Percentiles rank a stretch among this genome's conserved stretches.
Evolutionary conservation across 2,329 filamentous ascomycete species (phyloP).

Genomic region (Microdochium paspali): DNA sequence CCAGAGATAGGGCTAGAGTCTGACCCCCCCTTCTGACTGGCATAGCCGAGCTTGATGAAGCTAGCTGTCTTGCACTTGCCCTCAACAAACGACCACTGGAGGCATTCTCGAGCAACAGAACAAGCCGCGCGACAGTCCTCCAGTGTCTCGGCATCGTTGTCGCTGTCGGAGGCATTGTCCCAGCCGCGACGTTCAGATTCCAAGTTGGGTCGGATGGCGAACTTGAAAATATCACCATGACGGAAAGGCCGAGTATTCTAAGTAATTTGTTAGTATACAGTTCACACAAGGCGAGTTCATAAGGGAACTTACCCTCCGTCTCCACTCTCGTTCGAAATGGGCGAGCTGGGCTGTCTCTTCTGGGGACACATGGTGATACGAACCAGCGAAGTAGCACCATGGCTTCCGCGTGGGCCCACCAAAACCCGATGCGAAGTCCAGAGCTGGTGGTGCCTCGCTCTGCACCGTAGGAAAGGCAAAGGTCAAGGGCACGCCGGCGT

Average conservation of each 20-base stretch:
- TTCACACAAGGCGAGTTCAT: constrained; percentile 1
- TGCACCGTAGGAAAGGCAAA: constrained; percentile 37
- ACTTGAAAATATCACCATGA: constrained; percentile 18
- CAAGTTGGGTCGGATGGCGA: constrained; percentile 15
- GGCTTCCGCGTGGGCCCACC: constrained; percentile 26
- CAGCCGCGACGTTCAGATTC: constrained; percentile 13
- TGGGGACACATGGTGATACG: constrained; percentile 37
- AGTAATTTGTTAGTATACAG: neutral
- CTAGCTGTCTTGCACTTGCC: constrained; percentile 16
- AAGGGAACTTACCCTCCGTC: constrained; percentile 13
- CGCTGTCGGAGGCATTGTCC: constrained; percentile 19
- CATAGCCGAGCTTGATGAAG: constrained; percentile 14
- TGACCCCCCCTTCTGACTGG: neutral
- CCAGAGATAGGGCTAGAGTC: constrained; percentile 14
- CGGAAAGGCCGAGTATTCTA: constrained; percentile 15
- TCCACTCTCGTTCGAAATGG: constrained; percentile 31
- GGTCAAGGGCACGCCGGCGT: constrained; percentile 32
- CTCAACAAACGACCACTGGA: constrained; percentile 19
- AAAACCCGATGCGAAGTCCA: constrained; percentile 31
- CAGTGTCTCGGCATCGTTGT: constrained; percentile 11
- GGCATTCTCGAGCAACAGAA: constrained; percentile 13
- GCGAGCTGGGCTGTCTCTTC: constrained; percentile 30
- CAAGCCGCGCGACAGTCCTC: constrained; percentile 15
- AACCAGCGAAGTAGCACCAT: constrained; percentile 39
- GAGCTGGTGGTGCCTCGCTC: constrained; percentile 25